Evolutionary conservation across 1,284 basidiomycete species (phyloP).

Genomic region (Termitomyces sp.): DNA sequence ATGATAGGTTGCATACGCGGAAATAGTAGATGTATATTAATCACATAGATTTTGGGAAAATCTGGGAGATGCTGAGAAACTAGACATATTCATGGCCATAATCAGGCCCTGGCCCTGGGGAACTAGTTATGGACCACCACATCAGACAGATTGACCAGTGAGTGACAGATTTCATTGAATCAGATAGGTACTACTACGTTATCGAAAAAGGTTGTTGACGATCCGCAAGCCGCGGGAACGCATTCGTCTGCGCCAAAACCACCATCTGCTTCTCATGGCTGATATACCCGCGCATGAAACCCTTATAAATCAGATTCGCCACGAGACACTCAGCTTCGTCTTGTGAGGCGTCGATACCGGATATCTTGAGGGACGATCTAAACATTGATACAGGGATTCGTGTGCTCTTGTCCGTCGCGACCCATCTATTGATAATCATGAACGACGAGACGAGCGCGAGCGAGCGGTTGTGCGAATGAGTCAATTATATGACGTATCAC

Average conservation of each 20-base stretch:
- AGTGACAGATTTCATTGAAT: neutral
- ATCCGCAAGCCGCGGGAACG: conserved; percentile 74
- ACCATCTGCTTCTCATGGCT: conserved; percentile 93
- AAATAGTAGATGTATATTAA: conserved; percentile 9
- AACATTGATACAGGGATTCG: conserved; percentile 79
- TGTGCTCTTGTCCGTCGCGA: conserved; percentile 63
- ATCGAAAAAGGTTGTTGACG: conserved; percentile 50
- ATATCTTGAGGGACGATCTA: conserved; percentile 62
- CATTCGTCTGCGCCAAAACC: conserved; percentile 76
- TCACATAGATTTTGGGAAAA: neutral
- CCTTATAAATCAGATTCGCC: conserved; percentile 92
- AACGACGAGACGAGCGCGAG: neutral
- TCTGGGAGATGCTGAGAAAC: neutral
- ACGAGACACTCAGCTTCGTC: conserved; percentile 94
- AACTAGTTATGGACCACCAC: too few relatives aligned
- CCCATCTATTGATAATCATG: conserved; percentile 54
- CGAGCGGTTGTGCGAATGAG: neutral
- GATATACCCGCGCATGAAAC: conserved; percentile 92
- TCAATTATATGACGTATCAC: conserved; percentile 1
- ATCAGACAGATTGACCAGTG: too few relatives aligned
- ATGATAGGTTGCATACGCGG: conserved; percentile 14
- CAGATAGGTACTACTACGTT: conserved; percentile 15
- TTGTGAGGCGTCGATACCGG: conserved; percentile 54
- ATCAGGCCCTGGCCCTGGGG: too few relatives aligned
- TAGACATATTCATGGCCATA: too few relatives aligned